Percentiles rank a stretch among this genome's conserved stretches.
Conservation (phyloP, 768 basidiomycete genomes). For the Psilocybe cyanescens region DNA sequence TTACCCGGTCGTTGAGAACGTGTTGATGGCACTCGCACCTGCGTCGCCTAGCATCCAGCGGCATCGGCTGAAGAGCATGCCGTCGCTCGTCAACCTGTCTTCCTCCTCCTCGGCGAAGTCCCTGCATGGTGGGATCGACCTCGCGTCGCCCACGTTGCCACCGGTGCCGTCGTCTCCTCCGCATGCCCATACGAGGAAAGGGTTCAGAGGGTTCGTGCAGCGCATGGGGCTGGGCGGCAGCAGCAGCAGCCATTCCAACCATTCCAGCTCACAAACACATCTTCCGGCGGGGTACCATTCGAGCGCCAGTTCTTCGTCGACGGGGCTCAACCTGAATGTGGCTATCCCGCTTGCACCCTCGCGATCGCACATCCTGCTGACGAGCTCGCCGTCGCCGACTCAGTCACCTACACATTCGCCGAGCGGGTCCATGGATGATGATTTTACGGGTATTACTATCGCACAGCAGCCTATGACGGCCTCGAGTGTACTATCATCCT, state of each 20-base stretch:
- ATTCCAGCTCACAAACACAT: slow-evolving; percentile 8
- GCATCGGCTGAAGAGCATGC: slow-evolving; percentile 24
- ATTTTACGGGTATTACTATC: not conserved
- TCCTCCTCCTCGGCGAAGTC: not conserved
- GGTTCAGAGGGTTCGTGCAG: slow-evolving; percentile 26
- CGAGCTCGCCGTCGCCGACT: not conserved
- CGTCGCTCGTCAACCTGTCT: slow-evolving; percentile 17
- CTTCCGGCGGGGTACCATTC: not conserved
- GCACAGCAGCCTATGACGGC: not conserved
- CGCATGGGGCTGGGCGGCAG: slow-evolving; percentile 22
- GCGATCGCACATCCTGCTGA: not conserved
- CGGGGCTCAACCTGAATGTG: not conserved
- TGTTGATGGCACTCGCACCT: not conserved
- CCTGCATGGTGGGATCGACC: not conserved
- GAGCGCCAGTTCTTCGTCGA: not conserved
- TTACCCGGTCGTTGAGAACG: too few relatives aligned
- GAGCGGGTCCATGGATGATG: not conserved
- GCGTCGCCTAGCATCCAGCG: not conserved
- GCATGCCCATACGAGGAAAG: not conserved
- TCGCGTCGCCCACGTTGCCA: not conserved
- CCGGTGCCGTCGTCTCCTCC: not conserved
- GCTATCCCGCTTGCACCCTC: not conserved
- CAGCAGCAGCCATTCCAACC: not conserved
- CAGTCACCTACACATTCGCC: not conserved
- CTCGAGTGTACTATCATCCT: not conserved